A percentile compares a stretch with the other conserved stretches of the same genome.
Conservation (phyloP, 2,329 filamentous ascomycete species). For the Pseudocercospora ulei region DNA sequence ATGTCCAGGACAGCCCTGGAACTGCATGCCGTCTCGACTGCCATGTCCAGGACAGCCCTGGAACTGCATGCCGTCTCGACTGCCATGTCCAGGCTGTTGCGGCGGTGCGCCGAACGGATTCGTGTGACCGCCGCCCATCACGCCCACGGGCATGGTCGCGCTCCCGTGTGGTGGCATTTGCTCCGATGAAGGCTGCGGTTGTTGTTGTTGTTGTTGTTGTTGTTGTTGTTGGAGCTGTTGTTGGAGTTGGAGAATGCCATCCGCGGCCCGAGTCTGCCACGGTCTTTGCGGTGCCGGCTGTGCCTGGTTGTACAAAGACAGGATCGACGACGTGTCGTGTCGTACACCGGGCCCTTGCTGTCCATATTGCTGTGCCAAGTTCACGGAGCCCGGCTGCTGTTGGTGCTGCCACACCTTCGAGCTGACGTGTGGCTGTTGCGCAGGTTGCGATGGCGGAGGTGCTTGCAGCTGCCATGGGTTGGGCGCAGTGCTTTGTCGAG, state of each 20-base stretch:
- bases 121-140: conserved; percentile 24
- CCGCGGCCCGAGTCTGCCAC: conserved; percentile 33
- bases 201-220: too few species aligned
- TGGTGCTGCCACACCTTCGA: conserved; percentile 30
- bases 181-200: conserved; percentile 19
- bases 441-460: conserved; percentile 13
- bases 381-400: conserved; percentile 26
- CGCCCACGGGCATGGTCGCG: conserved; percentile 34
- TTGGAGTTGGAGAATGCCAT: conserved; percentile 22
- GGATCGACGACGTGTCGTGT: conserved; percentile 62
- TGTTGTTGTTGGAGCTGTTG: conserved; percentile 14
- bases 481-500: conserved; percentile 4
- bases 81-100: conserved; percentile 42
- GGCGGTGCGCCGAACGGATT: conserved; percentile 30
- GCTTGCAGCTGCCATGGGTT: conserved; percentile 24
- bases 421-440: conserved; percentile 30
- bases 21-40: conserved; percentile 58
- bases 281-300: conserved; percentile 43
- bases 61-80: conserved; percentile 60
- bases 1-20: conserved; percentile 48
- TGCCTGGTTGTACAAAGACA: conserved; percentile 62
- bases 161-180: conserved; percentile 31
- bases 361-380: conserved; percentile 16
- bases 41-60: conserved; percentile 55
- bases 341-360: conserved; percentile 40